Evolutionary conservation across 2,329 filamentous ascomycete species (phyloP).

Genomic region (Tetracladium maxilliforme): DNA sequence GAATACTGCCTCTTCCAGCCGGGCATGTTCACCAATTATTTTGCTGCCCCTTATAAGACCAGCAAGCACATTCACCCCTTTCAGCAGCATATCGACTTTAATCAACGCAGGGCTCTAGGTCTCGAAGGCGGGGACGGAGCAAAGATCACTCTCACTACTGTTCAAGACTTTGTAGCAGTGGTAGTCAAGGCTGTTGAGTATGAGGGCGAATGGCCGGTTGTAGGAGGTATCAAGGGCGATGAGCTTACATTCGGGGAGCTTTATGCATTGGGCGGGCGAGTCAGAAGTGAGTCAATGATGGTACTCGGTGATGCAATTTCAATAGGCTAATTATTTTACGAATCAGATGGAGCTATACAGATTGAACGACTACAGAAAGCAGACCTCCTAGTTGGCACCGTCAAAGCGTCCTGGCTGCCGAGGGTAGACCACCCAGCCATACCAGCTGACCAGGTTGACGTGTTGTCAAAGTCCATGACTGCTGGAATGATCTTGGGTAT

Average conservation of each 20-base stretch:
- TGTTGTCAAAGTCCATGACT: too few relatives aligned
- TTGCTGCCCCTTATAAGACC: slow-evolving; percentile 25
- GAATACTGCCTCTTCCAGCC: slow-evolving; percentile 35
- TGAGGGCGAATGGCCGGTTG: slow-evolving; percentile 14
- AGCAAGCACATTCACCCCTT: slow-evolving; percentile 19
- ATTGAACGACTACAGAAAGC: slow-evolving; percentile 15
- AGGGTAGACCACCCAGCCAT: slow-evolving; percentile 13
- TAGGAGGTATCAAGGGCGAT: slow-evolving; percentile 15
- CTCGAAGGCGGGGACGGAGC: slow-evolving; percentile 25
- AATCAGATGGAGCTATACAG: slow-evolving; percentile 2
- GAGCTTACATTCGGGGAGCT: slow-evolving; percentile 11
- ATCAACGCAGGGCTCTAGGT: slow-evolving; percentile 22
- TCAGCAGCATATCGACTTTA: slow-evolving; percentile 14
- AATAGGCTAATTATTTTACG: too few relatives aligned
- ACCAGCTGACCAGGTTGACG: slow-evolving; percentile 12
- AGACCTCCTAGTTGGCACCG: slow-evolving; percentile 13
- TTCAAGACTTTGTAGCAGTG: slow-evolving; percentile 24
- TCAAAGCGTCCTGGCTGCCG: slow-evolving; percentile 12
- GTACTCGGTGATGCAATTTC: too few relatives aligned
- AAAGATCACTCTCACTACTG: slow-evolving; percentile 26
- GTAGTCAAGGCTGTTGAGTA: slow-evolving; percentile 15
- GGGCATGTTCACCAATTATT: slow-evolving; percentile 30
- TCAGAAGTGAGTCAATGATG: too few relatives aligned
- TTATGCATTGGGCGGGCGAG: slow-evolving; percentile 21
- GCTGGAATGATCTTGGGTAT: too few relatives aligned